Evolutionary conservation across 2,329 filamentous ascomycete species (phyloP), one percentile per base, ranked within the genome.

Genomic region (Zymoseptoria crescenta): DNA sequence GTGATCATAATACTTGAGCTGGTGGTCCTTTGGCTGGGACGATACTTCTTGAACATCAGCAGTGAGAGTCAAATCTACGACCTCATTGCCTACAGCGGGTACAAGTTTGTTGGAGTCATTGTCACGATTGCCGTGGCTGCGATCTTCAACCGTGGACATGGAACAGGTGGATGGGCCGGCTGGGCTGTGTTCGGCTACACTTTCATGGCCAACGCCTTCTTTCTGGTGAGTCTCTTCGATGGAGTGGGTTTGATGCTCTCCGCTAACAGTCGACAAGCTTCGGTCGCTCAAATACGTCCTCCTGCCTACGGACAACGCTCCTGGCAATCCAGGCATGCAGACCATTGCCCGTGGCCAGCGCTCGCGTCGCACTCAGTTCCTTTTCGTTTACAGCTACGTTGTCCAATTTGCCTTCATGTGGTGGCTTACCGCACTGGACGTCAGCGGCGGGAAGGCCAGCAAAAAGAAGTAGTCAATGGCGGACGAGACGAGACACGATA

Each of bases 21-120:
- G 54, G 72, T 94, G n/a, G 85, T 89, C 45, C 79, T 99, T 65
- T 96, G 96, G 77, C 80, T 96, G 27, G 94, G 93, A 56, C 95
- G 90, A 74, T 99, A 97, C 72, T 85, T 99, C 57, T 77, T 99
- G 55, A 91, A 85, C 76, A 97, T 99, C 74, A 95, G 87, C 68
- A 96, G 94, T 72, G 90, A 96, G 66, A 94, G 89, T 16, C 94
- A 97, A 73, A 83, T 97, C 56, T 83, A 97, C 59, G 94, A 99
- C 69, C 77, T 99, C 55, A 87, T 99, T 56, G 95, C 95, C 4
- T 99, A 99, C 77, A 93, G 89, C 1, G 95, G 95, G 20, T 99
- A 99, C 79, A 99, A 99, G 75, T 99, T 99, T 70, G 93, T 99
- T 28, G 94, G 93, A 30, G 91, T 96, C 67, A 99, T 99, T 62